Evolutionary conservation across 331 rosid species (phyloP), one percentile per base, ranked within the genome.

Genomic region (Rosa hybrid): DNA sequence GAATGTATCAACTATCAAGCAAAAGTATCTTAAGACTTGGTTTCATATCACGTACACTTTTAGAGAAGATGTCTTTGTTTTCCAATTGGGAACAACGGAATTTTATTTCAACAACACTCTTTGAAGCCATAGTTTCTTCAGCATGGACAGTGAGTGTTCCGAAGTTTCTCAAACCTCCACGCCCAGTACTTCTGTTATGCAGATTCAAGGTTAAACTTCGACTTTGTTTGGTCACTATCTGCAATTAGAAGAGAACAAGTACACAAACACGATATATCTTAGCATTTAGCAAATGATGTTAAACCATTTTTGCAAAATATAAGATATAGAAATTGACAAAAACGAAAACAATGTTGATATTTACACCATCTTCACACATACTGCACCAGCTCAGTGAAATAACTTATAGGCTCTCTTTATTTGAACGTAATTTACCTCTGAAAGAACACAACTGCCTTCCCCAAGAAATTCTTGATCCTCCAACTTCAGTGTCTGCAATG

Each of bases 381-480:
- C 17, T 8, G 21, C 39, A 49, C 3, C 16, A 77, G 20, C 34
- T 10, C 65, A 74, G 38, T 54, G 68, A 54, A 54, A 56, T 38
- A 57, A 38, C 62, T 44, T 72, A 49, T 60, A 59, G 71, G 41
- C 25, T 30, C 57, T 50, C 62, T 60, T 49, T 45, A 69, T 68
- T 27, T 13, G 20, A 81, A 53, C 48, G 78, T 12, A 27, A 39
- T 83, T 83, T 68, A 92, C 98, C 97, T 92, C 97, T 63, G 98
- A 91, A 75, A 94, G 87, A 53, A 62, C 82, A 84, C 98, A 92
- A 76, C 60, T 84, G n/a, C 94, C 90, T 84, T 86, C 88, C 53
- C 98, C 98, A 60, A 94, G 90, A 84, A 94, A 94, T 1, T 94
- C 97, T 78, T 94, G 97, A 85, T 91, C 95, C 62, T 82, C 74